Evolutionary conservation across 495 filamentous ascomycete species (phyloP).

Genomic region (Elaphomyces granulatus): DNA sequence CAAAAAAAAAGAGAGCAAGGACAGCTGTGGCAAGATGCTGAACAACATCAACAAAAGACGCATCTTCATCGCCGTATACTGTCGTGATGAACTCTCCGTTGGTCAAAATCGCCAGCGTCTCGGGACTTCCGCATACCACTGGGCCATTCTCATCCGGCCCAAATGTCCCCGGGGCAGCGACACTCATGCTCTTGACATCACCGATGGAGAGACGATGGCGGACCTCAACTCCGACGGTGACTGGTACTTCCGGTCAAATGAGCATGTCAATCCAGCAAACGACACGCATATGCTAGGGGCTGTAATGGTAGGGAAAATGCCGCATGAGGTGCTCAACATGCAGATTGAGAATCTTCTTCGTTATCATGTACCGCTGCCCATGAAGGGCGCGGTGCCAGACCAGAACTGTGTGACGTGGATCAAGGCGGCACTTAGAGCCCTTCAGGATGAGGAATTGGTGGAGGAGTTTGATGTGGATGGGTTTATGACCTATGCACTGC

Average conservation of each 20-base stretch:
- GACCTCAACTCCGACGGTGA: conserved; percentile 3
- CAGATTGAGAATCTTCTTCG: not conserved
- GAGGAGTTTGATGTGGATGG: conserved; percentile 5
- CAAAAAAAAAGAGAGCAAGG: too few relatives aligned
- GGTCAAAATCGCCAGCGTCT: conserved; percentile 6
- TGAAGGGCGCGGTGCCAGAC: conserved; percentile 1
- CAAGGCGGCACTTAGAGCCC: conserved; percentile 3
- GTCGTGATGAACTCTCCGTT: conserved; percentile 10
- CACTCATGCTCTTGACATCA: too few relatives aligned
- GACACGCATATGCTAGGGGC: conserved; percentile 3
- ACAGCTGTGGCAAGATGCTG: too few relatives aligned
- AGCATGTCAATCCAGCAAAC: conserved; percentile 2
- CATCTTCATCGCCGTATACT: conserved; percentile 8
- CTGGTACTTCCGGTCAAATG: conserved; percentile 9
- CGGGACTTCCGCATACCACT: conserved; percentile 10
- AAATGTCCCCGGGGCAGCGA: too few relatives aligned
- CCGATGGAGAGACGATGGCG: conserved; percentile 3
- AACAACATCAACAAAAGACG: conserved; percentile 6
- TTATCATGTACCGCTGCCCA: conserved; percentile 4
- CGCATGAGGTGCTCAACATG: not conserved
- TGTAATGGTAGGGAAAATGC: conserved; percentile 11
- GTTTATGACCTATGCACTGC: conserved; percentile 8
- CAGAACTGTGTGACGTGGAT: conserved; percentile 12
- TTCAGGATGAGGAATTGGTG: conserved; percentile 1
- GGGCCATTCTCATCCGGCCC: conserved; percentile 8